These are phyloP conservation scores for Eutrema salsugineum DNA, from an alignment of 441 rosid genomes.

Conservation along the genomic window DNA sequence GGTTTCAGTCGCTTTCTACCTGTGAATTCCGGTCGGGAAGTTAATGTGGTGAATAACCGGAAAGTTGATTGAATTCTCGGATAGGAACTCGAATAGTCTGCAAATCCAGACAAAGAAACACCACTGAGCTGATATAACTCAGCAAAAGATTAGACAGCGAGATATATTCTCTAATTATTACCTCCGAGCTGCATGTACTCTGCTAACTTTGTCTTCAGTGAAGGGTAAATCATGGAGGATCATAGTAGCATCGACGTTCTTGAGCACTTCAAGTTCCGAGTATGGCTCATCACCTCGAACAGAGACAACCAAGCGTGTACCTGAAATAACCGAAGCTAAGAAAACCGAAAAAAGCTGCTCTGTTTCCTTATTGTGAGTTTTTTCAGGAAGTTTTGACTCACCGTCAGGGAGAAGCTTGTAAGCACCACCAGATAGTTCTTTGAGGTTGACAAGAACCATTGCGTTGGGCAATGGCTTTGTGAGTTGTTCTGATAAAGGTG, in stretches of 20 bases:
- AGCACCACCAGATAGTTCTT: slow-evolving; percentile 82
- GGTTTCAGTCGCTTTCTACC: slow-evolving; percentile 38
- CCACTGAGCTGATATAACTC: background rate
- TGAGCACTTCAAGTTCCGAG: slow-evolving; percentile 73
- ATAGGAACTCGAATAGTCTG: slow-evolving; percentile 86
- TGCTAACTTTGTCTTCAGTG: slow-evolving; percentile 68
- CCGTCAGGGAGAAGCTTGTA: slow-evolving; percentile 96
- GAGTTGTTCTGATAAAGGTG: slow-evolving; percentile 91
- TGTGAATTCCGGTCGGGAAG: slow-evolving; percentile 66
- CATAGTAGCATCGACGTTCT: slow-evolving; percentile 72
- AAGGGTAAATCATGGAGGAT: slow-evolving; percentile 75
- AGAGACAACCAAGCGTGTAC: slow-evolving; percentile 84
- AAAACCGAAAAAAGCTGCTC: background rate
- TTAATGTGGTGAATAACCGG: slow-evolving; percentile 94
- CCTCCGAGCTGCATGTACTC: slow-evolving; percentile 98
- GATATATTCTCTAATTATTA: slow-evolving; percentile 22
- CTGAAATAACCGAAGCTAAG: slow-evolving; percentile 37
- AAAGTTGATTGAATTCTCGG: slow-evolving; percentile 58
- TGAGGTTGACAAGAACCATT: slow-evolving; percentile 85
- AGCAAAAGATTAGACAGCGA: background rate
- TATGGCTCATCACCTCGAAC: slow-evolving; percentile 78
- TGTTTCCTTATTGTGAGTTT: background rate
- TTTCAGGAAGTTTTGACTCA: slow-evolving; percentile 25
- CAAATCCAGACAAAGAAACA: background rate
- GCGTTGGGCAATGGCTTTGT: slow-evolving; percentile 93